Evolutionary conservation across 306 rosid genomes (phyloP).

Genomic region (Herpetospermum pedunculosum): DNA sequence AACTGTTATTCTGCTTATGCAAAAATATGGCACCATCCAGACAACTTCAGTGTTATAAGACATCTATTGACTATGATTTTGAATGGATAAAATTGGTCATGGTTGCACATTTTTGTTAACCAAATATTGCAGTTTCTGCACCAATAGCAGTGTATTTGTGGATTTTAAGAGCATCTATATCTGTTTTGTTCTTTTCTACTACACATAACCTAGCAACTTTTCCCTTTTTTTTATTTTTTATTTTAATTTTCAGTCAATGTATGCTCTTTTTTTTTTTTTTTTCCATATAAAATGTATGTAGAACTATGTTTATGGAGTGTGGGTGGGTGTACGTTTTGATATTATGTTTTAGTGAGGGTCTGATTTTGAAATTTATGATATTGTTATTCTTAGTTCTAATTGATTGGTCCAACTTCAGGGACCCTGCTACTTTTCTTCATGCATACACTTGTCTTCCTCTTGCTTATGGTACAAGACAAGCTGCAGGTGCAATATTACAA

Average conservation of each 20-base stretch:
- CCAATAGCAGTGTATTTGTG: not conserved
- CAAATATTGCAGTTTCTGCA: not conserved
- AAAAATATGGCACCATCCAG: not conserved
- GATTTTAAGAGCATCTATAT: not conserved
- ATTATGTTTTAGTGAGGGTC: not conserved
- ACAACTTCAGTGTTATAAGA: not conserved
- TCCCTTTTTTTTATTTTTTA: not conserved
- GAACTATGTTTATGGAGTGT: not conserved
- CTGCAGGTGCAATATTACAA: conserved; percentile 89
- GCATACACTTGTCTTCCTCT: conserved; percentile 95
- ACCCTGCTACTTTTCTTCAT: conserved; percentile 93
- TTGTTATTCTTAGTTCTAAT: conserved; percentile 8
- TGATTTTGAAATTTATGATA: not conserved
- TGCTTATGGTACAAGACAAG: conserved; percentile 83
- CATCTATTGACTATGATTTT: not conserved
- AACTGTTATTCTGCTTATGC: not conserved
- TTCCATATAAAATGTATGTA: not conserved
- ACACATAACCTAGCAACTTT: not conserved
- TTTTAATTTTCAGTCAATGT: not conserved
- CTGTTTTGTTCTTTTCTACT: not conserved
- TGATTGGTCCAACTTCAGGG: conserved; percentile 41
- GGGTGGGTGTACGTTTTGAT: not conserved
- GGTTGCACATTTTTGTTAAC: not conserved
- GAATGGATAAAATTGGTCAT: not conserved
- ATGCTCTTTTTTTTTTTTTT: not conserved